Evolutionary conservation across 768 basidiomycete species (phyloP), one percentile per base, ranked within the genome.

Genomic region (Wakefieldia striispora): DNA sequence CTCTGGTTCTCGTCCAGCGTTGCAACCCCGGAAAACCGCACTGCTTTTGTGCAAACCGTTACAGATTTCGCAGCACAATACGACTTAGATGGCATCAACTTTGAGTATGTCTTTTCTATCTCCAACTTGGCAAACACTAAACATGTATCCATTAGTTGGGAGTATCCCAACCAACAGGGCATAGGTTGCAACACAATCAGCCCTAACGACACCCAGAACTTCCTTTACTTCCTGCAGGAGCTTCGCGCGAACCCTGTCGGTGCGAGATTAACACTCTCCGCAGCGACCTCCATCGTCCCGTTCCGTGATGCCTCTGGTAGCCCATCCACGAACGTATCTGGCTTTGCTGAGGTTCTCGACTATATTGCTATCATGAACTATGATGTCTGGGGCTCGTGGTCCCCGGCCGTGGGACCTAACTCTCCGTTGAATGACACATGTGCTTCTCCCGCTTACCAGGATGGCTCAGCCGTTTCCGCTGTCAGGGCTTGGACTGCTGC

Each of bases 401-500:
- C 72, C 34, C 64, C 74, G 55, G 61, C 81, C 54, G 73, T 79
- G 45, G 91, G 91, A 4, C 80, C 93, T 9, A 89, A 88, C 63
- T 82, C 92, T 3, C 90, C 92, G 0, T 71, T 95, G 23, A 73
- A 82, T 55, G 84, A 94, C 67, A 77, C 77, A 2, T 94, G 92
- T 65, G 79, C 81, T 2, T 73, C 80, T 34, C 58, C 74, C 3
- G 70, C 69, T 5, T 74, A 84, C 53, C 84, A 81, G 45, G 65
- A 71, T n/a, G 90, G 91, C 6, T 92, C 89, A 54, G 91, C 85
- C 3, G 75, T 77, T 27, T 81, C 81, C 7, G 83, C 86, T 14
- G 77, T 95, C 43, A 64, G 72, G 10, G 75, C 77, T 3, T 95
- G 91, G 92, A 78, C 73, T 1, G 60, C 64, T 5, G 91, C 91